Conservation (phyloP, 148 eudicot species). For the Suaeda aralocaspica region DNA sequence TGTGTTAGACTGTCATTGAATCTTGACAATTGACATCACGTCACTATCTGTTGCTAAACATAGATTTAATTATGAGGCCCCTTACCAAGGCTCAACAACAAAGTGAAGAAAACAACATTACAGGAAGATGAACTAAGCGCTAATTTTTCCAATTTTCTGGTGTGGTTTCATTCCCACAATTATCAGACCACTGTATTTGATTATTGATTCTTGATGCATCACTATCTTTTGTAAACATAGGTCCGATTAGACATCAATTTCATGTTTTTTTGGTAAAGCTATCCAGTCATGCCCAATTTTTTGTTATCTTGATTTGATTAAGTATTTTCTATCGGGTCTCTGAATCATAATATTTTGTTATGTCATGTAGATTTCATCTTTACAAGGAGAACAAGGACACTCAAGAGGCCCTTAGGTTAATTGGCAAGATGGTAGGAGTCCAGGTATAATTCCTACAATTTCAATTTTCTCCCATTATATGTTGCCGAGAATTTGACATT, state of each 20-base stretch:
- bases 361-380: conserved; percentile 73
- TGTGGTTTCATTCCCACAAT: too few relatives aligned
- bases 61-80: background rate
- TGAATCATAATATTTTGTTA: conserved; percentile 12
- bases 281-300: too few relatives aligned
- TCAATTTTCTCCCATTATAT: background rate
- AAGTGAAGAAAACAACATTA: too few relatives aligned
- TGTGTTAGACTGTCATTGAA: background rate
- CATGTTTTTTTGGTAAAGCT: too few relatives aligned
- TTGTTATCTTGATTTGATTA: background rate
- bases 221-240: too few relatives aligned
- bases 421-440: conserved; percentile 92
- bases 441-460: conserved; percentile 40
- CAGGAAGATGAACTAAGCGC: too few relatives aligned
- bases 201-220: too few relatives aligned
- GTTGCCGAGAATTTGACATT: background rate
- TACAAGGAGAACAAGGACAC: conserved; percentile 99
- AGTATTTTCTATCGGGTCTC: background rate
- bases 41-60: conserved; percentile 3
- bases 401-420: conserved; percentile 78
- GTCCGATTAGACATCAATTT: too few relatives aligned
- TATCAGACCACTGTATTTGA: too few relatives aligned
- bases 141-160: too few relatives aligned
- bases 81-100: too few relatives aligned
- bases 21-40: background rate